phyloP scores from a whole-genome alignment of 2,329 filamentous ascomycete species.

The Colletotrichum trifolii region DNA sequence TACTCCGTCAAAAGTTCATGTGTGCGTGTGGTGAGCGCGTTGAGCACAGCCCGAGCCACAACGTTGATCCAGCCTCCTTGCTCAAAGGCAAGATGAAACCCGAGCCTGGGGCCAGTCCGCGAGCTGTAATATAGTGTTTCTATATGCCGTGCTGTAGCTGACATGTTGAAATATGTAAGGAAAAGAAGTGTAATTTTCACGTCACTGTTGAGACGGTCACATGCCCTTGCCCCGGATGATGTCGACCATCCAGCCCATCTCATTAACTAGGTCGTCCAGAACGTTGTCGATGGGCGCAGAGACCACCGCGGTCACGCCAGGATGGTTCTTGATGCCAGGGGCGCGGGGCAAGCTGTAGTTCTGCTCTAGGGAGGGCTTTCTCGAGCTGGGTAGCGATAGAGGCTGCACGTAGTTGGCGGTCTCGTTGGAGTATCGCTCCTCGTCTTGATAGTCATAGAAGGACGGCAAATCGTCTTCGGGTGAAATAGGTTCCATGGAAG shows the following conservation, averaged over 20 bases:
- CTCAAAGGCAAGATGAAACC: too few species aligned
- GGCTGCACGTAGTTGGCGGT: slow-evolving; percentile 47
- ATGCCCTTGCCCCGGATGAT: slow-evolving; percentile 53
- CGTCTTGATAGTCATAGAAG: slow-evolving; percentile 60
- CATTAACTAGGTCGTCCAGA: slow-evolving; percentile 54
- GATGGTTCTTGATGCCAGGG: slow-evolving; percentile 40
- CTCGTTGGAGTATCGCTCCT: slow-evolving; percentile 49
- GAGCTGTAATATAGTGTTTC: slow-evolving; percentile 11
- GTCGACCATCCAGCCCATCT: slow-evolving; percentile 64
- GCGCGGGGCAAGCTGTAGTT: slow-evolving; percentile 60
- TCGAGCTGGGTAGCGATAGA: slow-evolving; percentile 31
- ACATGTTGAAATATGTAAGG: neutral
- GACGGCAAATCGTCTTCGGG: slow-evolving; percentile 55
- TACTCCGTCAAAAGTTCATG: slow-evolving; percentile 30
- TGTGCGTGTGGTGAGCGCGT: neutral
- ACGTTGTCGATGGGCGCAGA: slow-evolving; percentile 50
- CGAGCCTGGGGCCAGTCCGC: neutral
- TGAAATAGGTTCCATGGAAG: slow-evolving; percentile 51
- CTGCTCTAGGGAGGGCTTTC: slow-evolving; percentile 39
- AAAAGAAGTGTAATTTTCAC: too few species aligned
- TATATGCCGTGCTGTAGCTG: slow-evolving; percentile 9
- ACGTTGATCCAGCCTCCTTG: neutral
- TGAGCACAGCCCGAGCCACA: neutral
- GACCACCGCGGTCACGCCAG: slow-evolving; percentile 41
- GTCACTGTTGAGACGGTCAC: slow-evolving; percentile 8